Evolutionary conservation across 768 basidiomycete species (phyloP).

Genomic region (Trametes punicea): DNA sequence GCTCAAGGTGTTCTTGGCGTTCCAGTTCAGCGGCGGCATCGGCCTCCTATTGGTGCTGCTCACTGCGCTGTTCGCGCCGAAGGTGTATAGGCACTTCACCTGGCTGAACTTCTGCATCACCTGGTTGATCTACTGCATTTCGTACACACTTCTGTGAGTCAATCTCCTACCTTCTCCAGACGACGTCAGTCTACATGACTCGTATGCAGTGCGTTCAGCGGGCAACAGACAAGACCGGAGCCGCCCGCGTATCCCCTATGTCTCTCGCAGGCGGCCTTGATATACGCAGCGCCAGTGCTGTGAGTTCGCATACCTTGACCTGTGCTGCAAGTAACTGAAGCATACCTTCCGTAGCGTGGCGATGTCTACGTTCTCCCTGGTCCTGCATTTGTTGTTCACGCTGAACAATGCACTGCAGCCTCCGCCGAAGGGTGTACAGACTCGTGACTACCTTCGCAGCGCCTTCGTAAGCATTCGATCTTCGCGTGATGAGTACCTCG

Average conservation of each 20-base stretch:
- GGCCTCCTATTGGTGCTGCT: constrained; percentile 15
- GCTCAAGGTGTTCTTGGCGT: constrained; percentile 13
- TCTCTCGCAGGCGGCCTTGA: constrained; percentile 14
- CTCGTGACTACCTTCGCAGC: not conserved
- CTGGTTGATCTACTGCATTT: constrained; percentile 19
- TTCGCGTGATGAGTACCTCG: not conserved
- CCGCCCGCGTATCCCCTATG: constrained; percentile 16
- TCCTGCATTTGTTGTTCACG: constrained; percentile 18
- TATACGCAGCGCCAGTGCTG: constrained; percentile 20
- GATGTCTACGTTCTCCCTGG: constrained; percentile 19
- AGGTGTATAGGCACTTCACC: constrained; percentile 18
- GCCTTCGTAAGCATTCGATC: not conserved
- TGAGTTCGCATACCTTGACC: not conserved
- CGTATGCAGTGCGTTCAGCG: constrained; percentile 6
- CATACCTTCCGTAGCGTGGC: constrained; percentile 6
- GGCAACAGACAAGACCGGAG: constrained; percentile 14
- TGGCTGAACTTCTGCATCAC: constrained; percentile 24
- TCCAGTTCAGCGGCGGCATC: constrained; percentile 8
- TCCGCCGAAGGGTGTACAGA: not conserved
- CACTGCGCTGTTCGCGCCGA: constrained; percentile 16
- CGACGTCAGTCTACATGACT: too few relatives aligned
- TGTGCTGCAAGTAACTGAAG: too few relatives aligned
- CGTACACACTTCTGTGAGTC: constrained; percentile 20
- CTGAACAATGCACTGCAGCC: constrained; percentile 8
- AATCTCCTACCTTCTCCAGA: too few relatives aligned